phyloP scores from a whole-genome alignment of 2,329 filamentous ascomycete genomes.

The Alternaria gaisen region DNA sequence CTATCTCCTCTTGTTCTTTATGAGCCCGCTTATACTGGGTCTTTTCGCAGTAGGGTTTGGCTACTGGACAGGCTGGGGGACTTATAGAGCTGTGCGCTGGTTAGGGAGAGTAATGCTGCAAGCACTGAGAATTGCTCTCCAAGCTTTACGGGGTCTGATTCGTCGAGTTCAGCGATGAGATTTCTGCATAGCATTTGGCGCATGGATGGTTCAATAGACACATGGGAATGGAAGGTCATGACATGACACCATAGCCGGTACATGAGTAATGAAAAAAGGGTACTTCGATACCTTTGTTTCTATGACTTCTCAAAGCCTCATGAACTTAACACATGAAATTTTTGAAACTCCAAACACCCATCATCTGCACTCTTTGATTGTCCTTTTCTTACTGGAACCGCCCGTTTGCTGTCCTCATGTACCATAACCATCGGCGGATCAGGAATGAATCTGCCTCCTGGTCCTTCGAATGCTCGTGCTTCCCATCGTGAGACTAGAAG shows the following conservation, averaged over 20 bases:
- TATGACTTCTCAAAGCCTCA: too few relatives aligned
- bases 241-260: neutral
- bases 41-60: neutral
- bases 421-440: neutral
- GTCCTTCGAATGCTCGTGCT: neutral
- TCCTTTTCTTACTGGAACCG: neutral
- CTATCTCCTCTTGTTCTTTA: conserved; percentile 5
- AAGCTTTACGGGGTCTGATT: neutral
- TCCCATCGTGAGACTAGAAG: neutral
- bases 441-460: neutral
- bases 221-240: neutral
- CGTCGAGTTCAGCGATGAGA: neutral
- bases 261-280: neutral
- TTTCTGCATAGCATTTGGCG: conserved; percentile 7
- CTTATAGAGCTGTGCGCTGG: neutral
- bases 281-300: too few relatives aligned
- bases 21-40: neutral
- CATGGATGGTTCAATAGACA: neutral
- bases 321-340: neutral
- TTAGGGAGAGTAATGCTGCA: neutral
- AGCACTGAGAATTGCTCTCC: neutral
- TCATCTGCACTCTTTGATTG: neutral
- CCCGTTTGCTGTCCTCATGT: neutral
- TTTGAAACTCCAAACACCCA: neutral
- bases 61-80: neutral